These are phyloP conservation scores for Fusarium mundagurra DNA, from an alignment of 2,329 filamentous ascomycete genomes.

Conservation along the genomic window DNA sequence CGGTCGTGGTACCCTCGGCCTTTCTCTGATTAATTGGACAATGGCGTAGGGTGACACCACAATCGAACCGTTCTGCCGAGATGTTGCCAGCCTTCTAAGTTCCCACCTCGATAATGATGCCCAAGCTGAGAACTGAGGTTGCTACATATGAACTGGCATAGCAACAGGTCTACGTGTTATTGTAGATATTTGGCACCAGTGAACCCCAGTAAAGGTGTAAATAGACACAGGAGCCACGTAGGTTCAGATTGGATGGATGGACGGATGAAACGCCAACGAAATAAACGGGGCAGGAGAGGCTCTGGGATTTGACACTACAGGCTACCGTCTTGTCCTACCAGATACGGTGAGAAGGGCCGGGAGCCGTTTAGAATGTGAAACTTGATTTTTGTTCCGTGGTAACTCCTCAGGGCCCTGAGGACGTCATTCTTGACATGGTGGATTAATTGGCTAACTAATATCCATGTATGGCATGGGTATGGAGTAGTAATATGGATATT, in stretches of 20 bases:
- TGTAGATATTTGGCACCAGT: conserved; percentile 15
- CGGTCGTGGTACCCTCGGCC: conserved; percentile 1
- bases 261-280: conserved; percentile 26
- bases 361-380: conserved; percentile 27
- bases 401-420: conserved; percentile 6
- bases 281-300: not conserved
- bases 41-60: not conserved
- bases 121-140: not conserved
- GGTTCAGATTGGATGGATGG: not conserved
- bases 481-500: not conserved
- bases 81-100: not conserved
- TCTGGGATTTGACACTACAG: not conserved
- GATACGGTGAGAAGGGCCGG: conserved; percentile 17
- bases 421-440: conserved; percentile 21
- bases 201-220: conserved; percentile 3
- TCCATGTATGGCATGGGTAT: not conserved
- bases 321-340: conserved; percentile 3
- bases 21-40: not conserved
- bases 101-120: not conserved
- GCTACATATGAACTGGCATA: not conserved
- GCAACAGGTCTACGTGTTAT: conserved; percentile 14
- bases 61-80: not conserved
- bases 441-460: conserved; percentile 1
- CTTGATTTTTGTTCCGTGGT: conserved; percentile 24
- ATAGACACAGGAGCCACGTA: conserved; percentile 27